Evolutionary conservation across 805 yeast genomes (phyloP), one percentile per base, ranked within the genome.

Genomic region (Komagataella phaffii): DNA sequence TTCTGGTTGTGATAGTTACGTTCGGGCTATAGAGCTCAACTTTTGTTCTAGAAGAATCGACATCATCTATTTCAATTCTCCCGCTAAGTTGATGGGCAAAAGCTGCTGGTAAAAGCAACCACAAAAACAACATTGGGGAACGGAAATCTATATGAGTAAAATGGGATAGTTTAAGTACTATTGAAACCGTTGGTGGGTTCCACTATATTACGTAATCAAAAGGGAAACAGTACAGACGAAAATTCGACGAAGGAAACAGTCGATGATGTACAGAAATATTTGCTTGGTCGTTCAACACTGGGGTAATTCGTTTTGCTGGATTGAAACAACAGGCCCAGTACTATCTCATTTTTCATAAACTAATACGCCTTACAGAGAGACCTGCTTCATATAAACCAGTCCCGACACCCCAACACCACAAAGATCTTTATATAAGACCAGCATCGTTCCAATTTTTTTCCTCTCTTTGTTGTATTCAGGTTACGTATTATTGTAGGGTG

Each of bases 401-500:
- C 40, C 40, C 40, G 10, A 30, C 40, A 30, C 14, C 40, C 40
- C 40, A 30, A 30, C 40, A 30, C 40, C 40, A 30, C 2, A 10
- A 1, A 10, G 10, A 10, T 6, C 4, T 30, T 6, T 30, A 30
- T 30, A 10, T 10, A 30, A 30, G 40, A 5, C 40, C 14, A 14
- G 3, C 47, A 3, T 30, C 12, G 43, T 24, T 44, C 24, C 19
- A n/a, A 46, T 43, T 46, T 43, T 24, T 40, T 45, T 30, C 18
- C 49, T 36, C 48, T 49, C 51, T 24, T 14, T 24, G 23, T 50
- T 43, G 52, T 50, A 50, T 49, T 45, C 40, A 46, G 49, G 52
- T 14, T 40, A 14, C 44, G 52, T 50, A 50, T 50, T 66, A 66
- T 66, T 66, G 70, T 66, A 65, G 70, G 69, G 70, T 58, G 68